Evolutionary conservation across 2,329 filamentous ascomycete species (phyloP), one percentile per base, ranked within the genome.

Genomic region (Claviceps spartinae): DNA sequence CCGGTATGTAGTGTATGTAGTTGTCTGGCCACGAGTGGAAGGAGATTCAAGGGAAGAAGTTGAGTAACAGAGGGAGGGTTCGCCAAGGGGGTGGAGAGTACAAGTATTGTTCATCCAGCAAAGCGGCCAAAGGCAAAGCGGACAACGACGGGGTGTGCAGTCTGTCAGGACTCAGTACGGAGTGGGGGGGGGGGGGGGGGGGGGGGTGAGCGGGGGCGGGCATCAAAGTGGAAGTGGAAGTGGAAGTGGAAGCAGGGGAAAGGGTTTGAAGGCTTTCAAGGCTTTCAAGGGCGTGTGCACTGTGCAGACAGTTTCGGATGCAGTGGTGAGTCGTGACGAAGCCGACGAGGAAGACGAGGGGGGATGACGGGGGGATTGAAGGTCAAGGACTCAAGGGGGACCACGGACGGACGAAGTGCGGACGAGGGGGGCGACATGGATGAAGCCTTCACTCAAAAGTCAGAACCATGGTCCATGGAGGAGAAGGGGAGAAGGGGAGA

Each of bases 1-100:
- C 58, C 57, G 22, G 22, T 22, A 22, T 22, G 22, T 22, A 22
- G 22, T 22, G 22, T 22, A 22, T 22, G 47, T 45, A 48, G 48
- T 24, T 22, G 14, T 44, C 14, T 45, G 43, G 24, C 43, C 11
- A 36, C 51, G 44, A 42, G 47, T 49, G 49, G 42, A 45, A 51
- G 52, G 42, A 50, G 52, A 50, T 45, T 47, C 37, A 47, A 50
- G 53, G 48, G 47, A 47, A 58, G 55, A 30, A 49, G 51, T 44
- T 52, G 51, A 50, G 44, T 52, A 49, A 54, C 47, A 30, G 53
- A 51, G 42, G 46, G 41, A n/a, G 22, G 22, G 34, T 8, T 49
- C 42, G 38, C 47, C 54, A 49, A 52, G 52, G 49, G 49, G 52
- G 50, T 44, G 49, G 52, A 54, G 52, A 51, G 49, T 47, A 51